These are phyloP conservation scores for Calonectria pteridis DNA, from an alignment of 2,329 filamentous ascomycete genomes.

Conservation along the genomic window DNA sequence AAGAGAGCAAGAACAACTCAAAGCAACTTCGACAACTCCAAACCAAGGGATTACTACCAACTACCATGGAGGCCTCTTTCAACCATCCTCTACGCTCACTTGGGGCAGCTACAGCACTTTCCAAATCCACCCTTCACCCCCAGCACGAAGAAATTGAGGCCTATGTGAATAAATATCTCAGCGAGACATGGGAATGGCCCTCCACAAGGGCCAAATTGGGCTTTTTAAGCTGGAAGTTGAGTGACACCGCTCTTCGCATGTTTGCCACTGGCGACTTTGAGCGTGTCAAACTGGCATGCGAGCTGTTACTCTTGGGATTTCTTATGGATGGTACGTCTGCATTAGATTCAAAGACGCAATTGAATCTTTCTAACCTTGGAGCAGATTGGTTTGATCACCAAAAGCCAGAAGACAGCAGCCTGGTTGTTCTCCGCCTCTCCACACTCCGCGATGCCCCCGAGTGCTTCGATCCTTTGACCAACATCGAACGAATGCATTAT, in stretches of 20 bases:
- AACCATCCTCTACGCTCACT: slow-evolving; percentile 21
- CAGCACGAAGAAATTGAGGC: slow-evolving; percentile 23
- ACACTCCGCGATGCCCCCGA: slow-evolving; percentile 19
- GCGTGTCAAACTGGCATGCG: slow-evolving; percentile 24
- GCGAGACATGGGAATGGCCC: slow-evolving; percentile 24
- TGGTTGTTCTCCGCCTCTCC: slow-evolving; percentile 17
- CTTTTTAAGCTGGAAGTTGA: slow-evolving; percentile 28
- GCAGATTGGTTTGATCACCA: slow-evolving; percentile 31
- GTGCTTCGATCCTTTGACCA: slow-evolving; percentile 25
- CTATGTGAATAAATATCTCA: slow-evolving; percentile 16
- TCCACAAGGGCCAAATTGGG: slow-evolving; percentile 15
- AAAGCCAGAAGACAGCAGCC: slow-evolving; percentile 8
- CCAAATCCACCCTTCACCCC: slow-evolving; percentile 21
- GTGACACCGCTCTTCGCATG: slow-evolving; percentile 23
- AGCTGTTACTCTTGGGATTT: slow-evolving; percentile 24
- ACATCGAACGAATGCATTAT: slow-evolving; percentile 25
- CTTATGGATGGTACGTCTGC: slow-evolving; percentile 23
- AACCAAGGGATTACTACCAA: not conserved
- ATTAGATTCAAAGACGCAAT: not conserved
- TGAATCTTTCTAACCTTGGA: not conserved
- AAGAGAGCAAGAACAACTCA: too few species aligned
- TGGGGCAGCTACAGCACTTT: slow-evolving; percentile 14
- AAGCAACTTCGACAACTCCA: not conserved
- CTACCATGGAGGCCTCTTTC: not conserved
- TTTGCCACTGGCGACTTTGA: slow-evolving; percentile 21